Percentiles rank a stretch among this genome's conserved stretches.
These are phyloP conservation scores for Phytopythium boreale DNA, from an alignment of 352 stramenopile genomes.

Conservation along the genomic window DNA sequence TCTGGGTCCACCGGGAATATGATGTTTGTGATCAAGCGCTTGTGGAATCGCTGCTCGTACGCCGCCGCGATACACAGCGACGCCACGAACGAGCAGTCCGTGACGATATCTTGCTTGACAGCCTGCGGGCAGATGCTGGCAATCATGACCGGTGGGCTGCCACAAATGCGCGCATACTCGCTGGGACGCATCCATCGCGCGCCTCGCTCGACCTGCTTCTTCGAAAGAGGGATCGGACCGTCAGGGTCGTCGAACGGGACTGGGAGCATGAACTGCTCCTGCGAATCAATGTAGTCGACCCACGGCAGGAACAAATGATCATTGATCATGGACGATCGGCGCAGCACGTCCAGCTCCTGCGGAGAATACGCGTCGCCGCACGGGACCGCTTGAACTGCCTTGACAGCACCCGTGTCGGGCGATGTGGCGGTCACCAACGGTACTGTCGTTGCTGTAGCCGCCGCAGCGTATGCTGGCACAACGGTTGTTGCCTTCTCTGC, in stretches of 20 bases:
- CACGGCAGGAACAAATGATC: constrained; percentile 81
- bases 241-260: constrained; percentile 69
- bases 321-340: constrained; percentile 82
- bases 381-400: constrained; percentile 2
- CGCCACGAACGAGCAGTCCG: constrained; percentile 93
- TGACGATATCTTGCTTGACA: constrained; percentile 89
- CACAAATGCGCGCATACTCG: constrained; percentile 50
- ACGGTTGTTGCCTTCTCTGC: constrained; percentile 18
- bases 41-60: constrained; percentile 91
- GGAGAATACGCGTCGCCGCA: constrained; percentile 37
- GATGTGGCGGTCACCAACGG: background rate
- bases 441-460: background rate
- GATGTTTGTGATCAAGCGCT: constrained; percentile 92
- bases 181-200: constrained; percentile 65
- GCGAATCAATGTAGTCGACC: constrained; percentile 59
- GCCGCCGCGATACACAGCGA: constrained; percentile 90
- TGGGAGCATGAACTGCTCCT: constrained; percentile 51
- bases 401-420: background rate
- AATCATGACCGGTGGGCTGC: constrained; percentile 63
- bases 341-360: constrained; percentile 75
- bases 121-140: constrained; percentile 63
- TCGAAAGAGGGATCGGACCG: constrained; percentile 57
- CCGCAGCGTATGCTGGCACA: constrained; percentile 13
- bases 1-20: constrained; percentile 91
- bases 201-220: constrained; percentile 63